Evolutionary conservation across 1,139 yeast genomes (phyloP).

Genomic region (Geotrichum australiense): DNA sequence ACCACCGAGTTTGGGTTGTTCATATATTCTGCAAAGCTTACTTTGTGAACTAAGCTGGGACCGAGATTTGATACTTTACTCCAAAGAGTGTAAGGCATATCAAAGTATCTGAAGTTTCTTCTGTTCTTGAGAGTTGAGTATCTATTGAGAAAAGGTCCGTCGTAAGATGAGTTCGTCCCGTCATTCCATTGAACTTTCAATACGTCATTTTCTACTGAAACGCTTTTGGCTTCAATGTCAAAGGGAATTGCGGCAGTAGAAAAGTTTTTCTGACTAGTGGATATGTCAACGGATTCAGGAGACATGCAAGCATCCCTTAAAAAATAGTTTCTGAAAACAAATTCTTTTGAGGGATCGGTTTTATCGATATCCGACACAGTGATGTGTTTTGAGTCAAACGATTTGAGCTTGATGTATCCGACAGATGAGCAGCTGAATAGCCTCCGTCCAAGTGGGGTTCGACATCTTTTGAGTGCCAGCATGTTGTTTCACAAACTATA

Average conservation of each 20-base stretch:
- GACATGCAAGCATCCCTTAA: conserved; percentile 59
- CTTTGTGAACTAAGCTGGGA: conserved; percentile 25
- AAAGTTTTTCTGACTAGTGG: conserved; percentile 57
- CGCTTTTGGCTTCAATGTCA: conserved; percentile 30
- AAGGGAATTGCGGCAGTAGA: conserved; percentile 48
- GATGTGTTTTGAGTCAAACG: conserved; percentile 6
- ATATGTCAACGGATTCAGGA: conserved; percentile 45
- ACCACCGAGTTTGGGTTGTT: conserved; percentile 39
- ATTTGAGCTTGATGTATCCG: background rate
- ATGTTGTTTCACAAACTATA: too few relatives aligned
- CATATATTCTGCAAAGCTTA: conserved; percentile 43
- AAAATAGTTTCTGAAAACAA: conserved; percentile 49
- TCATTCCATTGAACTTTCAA: conserved; percentile 52
- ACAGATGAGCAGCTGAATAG: conserved; percentile 4
- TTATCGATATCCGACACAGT: conserved; percentile 7
- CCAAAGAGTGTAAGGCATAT: conserved; percentile 31
- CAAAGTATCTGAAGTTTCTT: conserved; percentile 30
- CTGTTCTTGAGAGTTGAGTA: conserved; percentile 39
- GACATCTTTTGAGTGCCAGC: too few relatives aligned
- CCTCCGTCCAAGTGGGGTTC: background rate
- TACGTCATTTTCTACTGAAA: conserved; percentile 28
- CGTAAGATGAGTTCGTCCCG: conserved; percentile 44
- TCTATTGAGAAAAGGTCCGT: conserved; percentile 43
- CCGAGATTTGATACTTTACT: conserved; percentile 29
- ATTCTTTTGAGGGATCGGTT: conserved; percentile 20